phyloP scores from a whole-genome alignment of 2,329 filamentous ascomycete genomes.

The Fusarium azukiicola region DNA sequence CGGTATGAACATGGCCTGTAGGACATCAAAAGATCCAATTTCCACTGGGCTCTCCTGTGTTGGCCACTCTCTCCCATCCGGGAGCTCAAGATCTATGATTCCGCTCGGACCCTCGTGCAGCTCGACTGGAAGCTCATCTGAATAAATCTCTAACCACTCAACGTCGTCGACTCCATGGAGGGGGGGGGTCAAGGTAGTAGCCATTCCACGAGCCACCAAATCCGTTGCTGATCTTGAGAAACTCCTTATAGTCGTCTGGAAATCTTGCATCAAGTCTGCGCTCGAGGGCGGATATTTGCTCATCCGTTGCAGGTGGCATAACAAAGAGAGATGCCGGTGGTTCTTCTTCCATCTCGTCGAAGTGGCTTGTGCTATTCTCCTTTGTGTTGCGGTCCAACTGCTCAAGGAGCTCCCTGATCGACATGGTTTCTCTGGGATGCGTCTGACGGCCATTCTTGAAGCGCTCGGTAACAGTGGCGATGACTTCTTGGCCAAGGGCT shows the following conservation, averaged over 20 bases:
- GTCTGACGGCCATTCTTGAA: conserved; percentile 33
- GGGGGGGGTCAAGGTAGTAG: conserved; percentile 27
- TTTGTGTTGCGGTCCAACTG: conserved; percentile 40
- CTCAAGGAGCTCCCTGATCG: conserved; percentile 33
- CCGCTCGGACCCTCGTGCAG: conserved; percentile 33
- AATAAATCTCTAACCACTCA: conserved; percentile 25
- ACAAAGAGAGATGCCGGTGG: conserved; percentile 43
- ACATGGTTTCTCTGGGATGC: conserved; percentile 22
- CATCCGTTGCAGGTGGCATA: conserved; percentile 37
- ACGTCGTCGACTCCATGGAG: conserved; percentile 36
- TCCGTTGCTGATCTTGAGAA: conserved; percentile 46
- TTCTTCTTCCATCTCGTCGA: conserved; percentile 18
- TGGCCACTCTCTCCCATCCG: conserved; percentile 34
- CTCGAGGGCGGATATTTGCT: conserved; percentile 41
- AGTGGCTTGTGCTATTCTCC: conserved; percentile 9
- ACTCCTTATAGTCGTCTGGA: conserved; percentile 47
- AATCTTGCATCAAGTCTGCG: conserved; percentile 23
- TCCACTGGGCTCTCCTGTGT: conserved; percentile 22
- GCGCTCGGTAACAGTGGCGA: conserved; percentile 35
- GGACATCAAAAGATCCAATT: conserved; percentile 33
- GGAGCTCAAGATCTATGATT: conserved; percentile 1
- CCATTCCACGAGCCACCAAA: conserved; percentile 48
- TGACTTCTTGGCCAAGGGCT: conserved; percentile 14
- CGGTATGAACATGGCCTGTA: conserved; percentile 23
- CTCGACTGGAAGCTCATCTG: conserved; percentile 15